Evolutionary conservation across 257 asterid species (phyloP).

Genomic region (Petrea volubilis): DNA sequence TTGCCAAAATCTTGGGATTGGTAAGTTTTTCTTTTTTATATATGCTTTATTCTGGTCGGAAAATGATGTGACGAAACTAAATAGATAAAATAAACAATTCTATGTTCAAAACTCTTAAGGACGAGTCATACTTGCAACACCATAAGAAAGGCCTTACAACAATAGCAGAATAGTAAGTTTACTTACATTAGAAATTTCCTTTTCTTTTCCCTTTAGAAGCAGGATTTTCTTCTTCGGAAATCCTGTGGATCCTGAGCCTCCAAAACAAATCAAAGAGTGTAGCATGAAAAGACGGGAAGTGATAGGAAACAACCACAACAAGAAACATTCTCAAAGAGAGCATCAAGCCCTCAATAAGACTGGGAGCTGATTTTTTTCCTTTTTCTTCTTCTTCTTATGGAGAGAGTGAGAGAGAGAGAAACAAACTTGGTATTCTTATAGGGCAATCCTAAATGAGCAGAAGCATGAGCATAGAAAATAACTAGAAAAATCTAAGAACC

Average conservation of each 20-base stretch:
- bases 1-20: background rate
- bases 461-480: constrained; percentile 3
- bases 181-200: constrained; percentile 59
- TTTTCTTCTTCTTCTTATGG: too few relatives aligned
- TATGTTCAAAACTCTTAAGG: background rate
- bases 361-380: too few relatives aligned
- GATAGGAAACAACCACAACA: background rate
- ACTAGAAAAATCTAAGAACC: background rate
- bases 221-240: constrained; percentile 63
- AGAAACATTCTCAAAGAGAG: background rate
- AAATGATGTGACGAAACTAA: too few relatives aligned
- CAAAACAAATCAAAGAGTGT: constrained; percentile 24
- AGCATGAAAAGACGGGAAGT: background rate
- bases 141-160: background rate
- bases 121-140: background rate
- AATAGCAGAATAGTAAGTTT: background rate
- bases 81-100: too few relatives aligned
- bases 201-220: constrained; percentile 74
- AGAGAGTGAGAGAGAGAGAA: too few relatives aligned
- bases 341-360: background rate
- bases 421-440: background rate
- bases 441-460: background rate
- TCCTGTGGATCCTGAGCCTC: constrained; percentile 43
- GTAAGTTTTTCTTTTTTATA: background rate
- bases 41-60: background rate